Conservation (phyloP, 2,329 filamentous ascomycete species). For the Fusarium ramigenum region DNA sequence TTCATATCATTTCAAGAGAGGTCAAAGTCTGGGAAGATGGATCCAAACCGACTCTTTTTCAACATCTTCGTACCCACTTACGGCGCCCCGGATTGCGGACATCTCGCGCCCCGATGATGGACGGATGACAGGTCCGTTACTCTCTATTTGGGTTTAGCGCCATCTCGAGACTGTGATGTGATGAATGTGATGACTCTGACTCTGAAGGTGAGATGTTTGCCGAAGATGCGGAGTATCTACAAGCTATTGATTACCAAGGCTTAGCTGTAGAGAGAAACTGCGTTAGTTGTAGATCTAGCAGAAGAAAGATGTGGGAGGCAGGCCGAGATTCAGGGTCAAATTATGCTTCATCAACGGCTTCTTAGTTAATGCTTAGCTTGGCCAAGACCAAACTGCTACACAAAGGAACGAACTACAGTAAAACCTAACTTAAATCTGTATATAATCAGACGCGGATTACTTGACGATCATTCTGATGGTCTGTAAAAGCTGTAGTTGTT, state of each 20-base stretch:
- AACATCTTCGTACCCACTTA: conserved; percentile 23
- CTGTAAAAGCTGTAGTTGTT: neutral
- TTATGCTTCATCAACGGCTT: neutral
- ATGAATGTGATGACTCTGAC: conserved; percentile 13
- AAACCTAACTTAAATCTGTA: neutral
- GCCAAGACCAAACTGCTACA: neutral
- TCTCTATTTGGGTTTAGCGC: conserved; percentile 26
- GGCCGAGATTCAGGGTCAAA: neutral
- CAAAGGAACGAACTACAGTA: neutral
- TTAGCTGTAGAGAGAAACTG: neutral
- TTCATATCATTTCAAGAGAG: neutral
- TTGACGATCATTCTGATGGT: neutral
- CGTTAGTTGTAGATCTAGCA: neutral
- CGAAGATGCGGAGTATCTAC: conserved; percentile 18
- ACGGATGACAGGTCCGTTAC: conserved; percentile 9
- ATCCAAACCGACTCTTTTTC: conserved; percentile 2
- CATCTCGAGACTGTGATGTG: neutral
- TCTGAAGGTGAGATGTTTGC: conserved; percentile 20
- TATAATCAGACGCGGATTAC: neutral
- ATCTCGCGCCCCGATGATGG: conserved; percentile 19
- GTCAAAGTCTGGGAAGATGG: neutral
- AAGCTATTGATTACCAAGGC: neutral
- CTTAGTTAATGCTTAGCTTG: neutral
- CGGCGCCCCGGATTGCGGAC: conserved; percentile 12
- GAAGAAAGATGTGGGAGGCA: neutral